Percentiles rank a stretch among this genome's conserved stretches.
These are phyloP conservation scores for Diaporthe ampelina DNA, from an alignment of 2,329 filamentous ascomycete genomes.

Conservation along the genomic window DNA sequence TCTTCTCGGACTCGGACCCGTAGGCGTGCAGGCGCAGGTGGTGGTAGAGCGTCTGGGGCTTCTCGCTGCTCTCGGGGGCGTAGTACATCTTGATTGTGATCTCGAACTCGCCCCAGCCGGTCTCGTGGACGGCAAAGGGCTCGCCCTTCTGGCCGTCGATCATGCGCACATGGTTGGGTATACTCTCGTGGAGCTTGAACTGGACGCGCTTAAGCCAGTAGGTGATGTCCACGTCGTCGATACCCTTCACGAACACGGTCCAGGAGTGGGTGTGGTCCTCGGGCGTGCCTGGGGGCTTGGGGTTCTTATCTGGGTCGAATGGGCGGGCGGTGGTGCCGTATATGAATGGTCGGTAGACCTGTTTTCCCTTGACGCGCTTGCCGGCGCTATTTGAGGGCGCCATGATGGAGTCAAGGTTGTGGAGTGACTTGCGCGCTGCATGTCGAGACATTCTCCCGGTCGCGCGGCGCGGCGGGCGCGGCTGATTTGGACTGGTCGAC, in stretches of 20 bases:
- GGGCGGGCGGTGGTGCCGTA: conserved; percentile 85
- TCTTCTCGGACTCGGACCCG: conserved; percentile 82
- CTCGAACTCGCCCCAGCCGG: conserved; percentile 98
- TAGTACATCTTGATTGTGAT: conserved; percentile 97
- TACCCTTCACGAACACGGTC: conserved; percentile 92
- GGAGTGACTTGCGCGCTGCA: conserved; percentile 35
- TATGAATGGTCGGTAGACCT: conserved; percentile 76
- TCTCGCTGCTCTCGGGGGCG: conserved; percentile 87
- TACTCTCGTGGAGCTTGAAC: conserved; percentile 98
- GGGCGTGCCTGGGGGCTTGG: conserved; percentile 81
- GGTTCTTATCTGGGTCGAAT: conserved; percentile 83
- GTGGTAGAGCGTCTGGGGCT: conserved; percentile 95
- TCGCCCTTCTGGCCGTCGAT: conserved; percentile 79
- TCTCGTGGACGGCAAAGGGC: conserved; percentile 88
- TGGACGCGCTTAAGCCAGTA: conserved; percentile 98
- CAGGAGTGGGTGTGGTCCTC: conserved; percentile 97
- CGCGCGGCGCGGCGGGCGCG: conserved; percentile 24
- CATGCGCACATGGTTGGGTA: conserved; percentile 89
- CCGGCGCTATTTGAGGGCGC: conserved; percentile 70
- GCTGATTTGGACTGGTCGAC: not conserved
- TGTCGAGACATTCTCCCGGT: conserved; percentile 41
- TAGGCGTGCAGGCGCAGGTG: conserved; percentile 93
- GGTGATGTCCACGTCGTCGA: conserved; percentile 90
- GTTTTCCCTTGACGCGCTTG: conserved; percentile 75
- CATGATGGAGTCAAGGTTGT: conserved; percentile 57